phyloP scores from a whole-genome alignment of 495 filamentous ascomycete species.

The Tuber calosporum region DNA sequence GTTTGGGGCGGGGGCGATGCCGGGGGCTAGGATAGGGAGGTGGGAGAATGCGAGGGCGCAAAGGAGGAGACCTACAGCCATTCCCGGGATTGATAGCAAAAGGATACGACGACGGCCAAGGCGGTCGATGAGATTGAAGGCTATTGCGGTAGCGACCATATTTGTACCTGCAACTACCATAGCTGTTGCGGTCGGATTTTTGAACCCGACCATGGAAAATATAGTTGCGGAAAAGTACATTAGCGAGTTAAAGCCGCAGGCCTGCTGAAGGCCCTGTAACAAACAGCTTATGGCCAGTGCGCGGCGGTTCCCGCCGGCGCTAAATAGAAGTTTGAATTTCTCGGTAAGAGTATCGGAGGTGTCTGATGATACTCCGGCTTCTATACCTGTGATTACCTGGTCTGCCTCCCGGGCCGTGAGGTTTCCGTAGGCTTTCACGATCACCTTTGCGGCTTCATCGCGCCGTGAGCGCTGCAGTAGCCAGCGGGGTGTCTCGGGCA shows the following conservation, averaged over 20 bases:
- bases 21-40: constrained; percentile 46
- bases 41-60: constrained; percentile 62
- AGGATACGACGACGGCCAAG: constrained; percentile 75
- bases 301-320: constrained; percentile 60
- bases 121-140: constrained; percentile 70
- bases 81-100: constrained; percentile 75
- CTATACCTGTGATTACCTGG: constrained; percentile 56
- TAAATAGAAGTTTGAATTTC: constrained; percentile 46
- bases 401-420: constrained; percentile 18
- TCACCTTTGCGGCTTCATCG: constrained; percentile 54
- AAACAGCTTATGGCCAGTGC: constrained; percentile 78
- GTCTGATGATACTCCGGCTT: constrained; percentile 50
- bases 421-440: constrained; percentile 57
- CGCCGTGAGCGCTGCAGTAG: constrained; percentile 60
- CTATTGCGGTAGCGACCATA: constrained; percentile 68
- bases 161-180: constrained; percentile 78
- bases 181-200: constrained; percentile 70
- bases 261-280: constrained; percentile 79
- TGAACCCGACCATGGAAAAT: constrained; percentile 72
- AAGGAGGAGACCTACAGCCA: constrained; percentile 62
- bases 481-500: constrained; percentile 87
- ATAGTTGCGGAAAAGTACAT: constrained; percentile 97
- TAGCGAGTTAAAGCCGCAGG: constrained; percentile 84
- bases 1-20: constrained; percentile 14
- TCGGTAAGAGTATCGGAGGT: constrained; percentile 20